Base-by-base conservation (phyloP, 2,329 filamentous ascomycete genomes). In the Penicillium sp. region DNA sequence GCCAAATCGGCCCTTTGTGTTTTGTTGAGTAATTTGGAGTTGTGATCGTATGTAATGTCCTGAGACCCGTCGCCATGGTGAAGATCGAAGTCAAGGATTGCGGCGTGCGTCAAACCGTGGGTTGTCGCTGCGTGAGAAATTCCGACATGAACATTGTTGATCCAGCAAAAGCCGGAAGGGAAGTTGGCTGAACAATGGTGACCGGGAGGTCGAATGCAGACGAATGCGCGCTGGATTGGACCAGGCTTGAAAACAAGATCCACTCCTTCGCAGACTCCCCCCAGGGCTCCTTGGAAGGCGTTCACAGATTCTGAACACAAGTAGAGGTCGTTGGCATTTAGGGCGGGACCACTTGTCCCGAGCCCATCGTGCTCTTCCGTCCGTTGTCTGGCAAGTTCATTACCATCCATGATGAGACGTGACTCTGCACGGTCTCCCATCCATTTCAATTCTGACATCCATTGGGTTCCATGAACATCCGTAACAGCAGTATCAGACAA, bases 11-110 rank as follows among this genome's bases (percentile, higher is more conserved):
- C 37, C 17, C 16, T 33, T 90, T 93, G 72, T 89, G 91, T 7
- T 84, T 73, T 38, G 87, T 78, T 16, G 76, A 78, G 72, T 38
- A 88, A 84, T 58, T 88, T 87, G 45, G 84, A 80, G 69, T 97
- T 99, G 65, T 95, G 90, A 40, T 88, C 84, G 12, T 45, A 97
- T 0, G 93, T 82, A 64, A 99, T 96, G 2, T 90, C 83, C 73
- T 99, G 94, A 11, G 93, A 97, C n/a, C 94, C 94, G 69, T 96
- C 91, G 45, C 91, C 91, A 67, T 96, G 91, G 67, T 96, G 91
- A 22, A 96, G 80, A 71, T 96, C 91, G 69, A 96, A 93, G 69
- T 96, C 91, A 61, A 96, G 85, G 59, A 96, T 97, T 11, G 91
- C 94, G 0, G 92, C 93, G 72, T 99, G 94, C 0, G 93, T 97